Conservation (phyloP, 2,329 filamentous ascomycete genomes). For the Cryphonectria radicalis region DNA sequence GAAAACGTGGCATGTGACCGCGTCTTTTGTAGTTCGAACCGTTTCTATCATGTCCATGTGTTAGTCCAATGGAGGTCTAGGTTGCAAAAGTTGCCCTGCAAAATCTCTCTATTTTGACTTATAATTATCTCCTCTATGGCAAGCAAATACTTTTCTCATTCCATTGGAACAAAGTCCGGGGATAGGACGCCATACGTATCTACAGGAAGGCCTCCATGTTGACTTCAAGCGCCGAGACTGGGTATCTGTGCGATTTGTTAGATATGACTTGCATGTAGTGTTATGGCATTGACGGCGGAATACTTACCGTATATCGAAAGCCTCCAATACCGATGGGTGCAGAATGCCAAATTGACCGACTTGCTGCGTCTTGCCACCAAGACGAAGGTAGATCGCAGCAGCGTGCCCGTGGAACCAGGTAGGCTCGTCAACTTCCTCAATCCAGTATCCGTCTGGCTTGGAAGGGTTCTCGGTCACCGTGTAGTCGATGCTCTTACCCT, state of each 20-base stretch:
- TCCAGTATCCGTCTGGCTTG: slow-evolving; percentile 82
- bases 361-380: slow-evolving; percentile 72
- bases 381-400: slow-evolving; percentile 78
- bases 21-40: background rate
- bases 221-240: slow-evolving; percentile 91
- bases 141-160: slow-evolving; percentile 2
- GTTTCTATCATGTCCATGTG: background rate
- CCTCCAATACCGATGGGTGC: slow-evolving; percentile 90
- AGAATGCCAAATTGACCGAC: slow-evolving; percentile 94
- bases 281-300: background rate
- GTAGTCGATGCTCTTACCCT: slow-evolving; percentile 55
- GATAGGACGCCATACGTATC: background rate
- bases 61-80: background rate
- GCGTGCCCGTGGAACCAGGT: slow-evolving; percentile 93
- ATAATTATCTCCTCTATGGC: slow-evolving; percentile 11
- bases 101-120: slow-evolving; percentile 5
- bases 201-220: slow-evolving; percentile 92
- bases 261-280: background rate
- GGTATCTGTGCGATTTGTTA: slow-evolving; percentile 65
- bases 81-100: background rate
- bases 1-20: background rate
- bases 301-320: slow-evolving; percentile 81
- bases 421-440: slow-evolving; percentile 86
- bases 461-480: slow-evolving; percentile 57
- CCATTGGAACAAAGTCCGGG: background rate